Percentiles rank a stretch among this genome's conserved stretches.
These are phyloP conservation scores for Malassezia cuniculi DNA, from an alignment of 1,284 basidiomycete species.

Conservation along the genomic window DNA sequence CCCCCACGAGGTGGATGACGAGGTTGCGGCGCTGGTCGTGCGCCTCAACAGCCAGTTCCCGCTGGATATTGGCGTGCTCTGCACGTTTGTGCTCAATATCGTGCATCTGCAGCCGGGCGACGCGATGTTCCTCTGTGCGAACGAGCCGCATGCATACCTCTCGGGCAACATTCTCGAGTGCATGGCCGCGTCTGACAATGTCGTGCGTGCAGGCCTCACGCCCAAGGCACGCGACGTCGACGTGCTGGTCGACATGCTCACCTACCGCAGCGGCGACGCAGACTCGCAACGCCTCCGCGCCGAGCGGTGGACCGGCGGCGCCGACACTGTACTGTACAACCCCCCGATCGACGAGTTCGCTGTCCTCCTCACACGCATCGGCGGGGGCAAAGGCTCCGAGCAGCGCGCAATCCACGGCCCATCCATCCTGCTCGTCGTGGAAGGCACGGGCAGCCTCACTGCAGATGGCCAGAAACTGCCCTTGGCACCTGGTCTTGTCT, in stretches of 20 bases:
- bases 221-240: constrained; percentile 88
- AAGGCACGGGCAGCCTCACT: constrained; percentile 53
- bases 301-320: constrained; percentile 47
- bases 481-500: constrained; percentile 56
- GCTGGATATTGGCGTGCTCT: constrained; percentile 83
- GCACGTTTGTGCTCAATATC: constrained; percentile 80
- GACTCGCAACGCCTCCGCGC: constrained; percentile 57
- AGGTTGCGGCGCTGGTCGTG: constrained; percentile 55
- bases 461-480: constrained; percentile 6
- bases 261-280: constrained; percentile 56
- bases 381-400: not conserved
- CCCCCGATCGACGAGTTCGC: constrained; percentile 91
- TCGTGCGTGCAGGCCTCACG: constrained; percentile 93
- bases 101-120: constrained; percentile 67
- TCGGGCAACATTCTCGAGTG: constrained; percentile 47
- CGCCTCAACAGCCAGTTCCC: constrained; percentile 71
- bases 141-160: constrained; percentile 93
- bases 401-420: constrained; percentile 60
- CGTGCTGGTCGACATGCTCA: constrained; percentile 75
- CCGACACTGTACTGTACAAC: constrained; percentile 56
- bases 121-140: constrained; percentile 85
- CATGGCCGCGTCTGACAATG: constrained; percentile 59
- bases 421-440: constrained; percentile 65
- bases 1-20: constrained; percentile 15
- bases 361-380: constrained; percentile 54